Evolutionary conservation across 2,329 filamentous ascomycete genomes (phyloP).

Genomic region (Verticillium tricorpus): DNA sequence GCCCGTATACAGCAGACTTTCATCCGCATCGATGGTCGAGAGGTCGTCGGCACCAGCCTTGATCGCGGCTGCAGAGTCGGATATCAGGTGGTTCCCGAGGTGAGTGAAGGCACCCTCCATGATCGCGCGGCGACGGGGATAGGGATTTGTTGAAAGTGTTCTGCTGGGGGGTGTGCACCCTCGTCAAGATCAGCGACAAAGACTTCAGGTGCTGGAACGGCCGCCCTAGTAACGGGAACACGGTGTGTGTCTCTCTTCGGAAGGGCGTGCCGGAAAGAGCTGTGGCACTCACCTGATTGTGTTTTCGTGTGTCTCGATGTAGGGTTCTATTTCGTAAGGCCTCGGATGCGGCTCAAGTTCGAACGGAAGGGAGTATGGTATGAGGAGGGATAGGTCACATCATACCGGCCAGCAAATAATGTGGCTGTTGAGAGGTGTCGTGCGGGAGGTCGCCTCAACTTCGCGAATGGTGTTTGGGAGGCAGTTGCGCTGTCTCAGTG

Average conservation of each 20-base stretch:
- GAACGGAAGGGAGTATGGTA: constrained; percentile 10
- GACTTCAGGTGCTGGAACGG: background rate
- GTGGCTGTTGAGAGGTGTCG: background rate
- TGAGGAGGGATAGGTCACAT: constrained; percentile 12
- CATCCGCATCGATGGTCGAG: constrained; percentile 69
- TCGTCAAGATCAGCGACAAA: background rate
- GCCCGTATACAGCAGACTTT: constrained; percentile 68
- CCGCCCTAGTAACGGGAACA: too few species aligned
- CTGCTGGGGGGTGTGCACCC: background rate
- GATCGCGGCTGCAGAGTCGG: constrained; percentile 79
- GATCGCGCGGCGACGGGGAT: constrained; percentile 17
- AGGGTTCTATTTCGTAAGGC: constrained; percentile 10
- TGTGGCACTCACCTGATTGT: background rate
- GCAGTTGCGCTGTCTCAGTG: background rate
- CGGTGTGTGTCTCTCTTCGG: background rate
- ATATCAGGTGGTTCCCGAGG: constrained; percentile 80
- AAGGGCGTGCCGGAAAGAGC: background rate
- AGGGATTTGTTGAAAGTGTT: background rate
- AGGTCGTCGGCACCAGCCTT: constrained; percentile 78
- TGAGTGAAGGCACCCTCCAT: constrained; percentile 91
- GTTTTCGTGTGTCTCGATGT: background rate
- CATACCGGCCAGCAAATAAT: constrained; percentile 8
- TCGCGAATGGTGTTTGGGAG: background rate
- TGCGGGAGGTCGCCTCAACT: background rate
- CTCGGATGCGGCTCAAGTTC: constrained; percentile 13